A percentile compares a stretch with the other conserved stretches of the same genome.
phyloP scores from a whole-genome alignment of 2,329 filamentous ascomycete species.

The Xylariaceae sp. region DNA sequence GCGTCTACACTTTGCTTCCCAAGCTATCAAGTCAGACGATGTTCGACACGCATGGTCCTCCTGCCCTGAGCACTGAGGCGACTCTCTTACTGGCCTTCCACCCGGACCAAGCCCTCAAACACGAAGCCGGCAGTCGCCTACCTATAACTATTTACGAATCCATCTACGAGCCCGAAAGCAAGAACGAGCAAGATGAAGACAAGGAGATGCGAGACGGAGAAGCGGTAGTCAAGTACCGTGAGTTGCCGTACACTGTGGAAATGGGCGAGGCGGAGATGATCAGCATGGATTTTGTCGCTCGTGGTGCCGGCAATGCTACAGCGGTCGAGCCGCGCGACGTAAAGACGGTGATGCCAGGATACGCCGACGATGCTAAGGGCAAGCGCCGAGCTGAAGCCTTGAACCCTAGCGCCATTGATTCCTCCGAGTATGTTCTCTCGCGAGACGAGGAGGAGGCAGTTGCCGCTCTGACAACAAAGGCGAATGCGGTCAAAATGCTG shows the following conservation, averaged over 20 bases:
- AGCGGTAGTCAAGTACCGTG: slow-evolving; percentile 61
- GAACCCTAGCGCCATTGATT: slow-evolving; percentile 24
- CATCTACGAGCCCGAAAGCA: slow-evolving; percentile 66
- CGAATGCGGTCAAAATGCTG: slow-evolving; percentile 92
- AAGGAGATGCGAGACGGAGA: slow-evolving; percentile 67
- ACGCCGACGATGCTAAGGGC: slow-evolving; percentile 47
- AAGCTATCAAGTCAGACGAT: slow-evolving; percentile 44
- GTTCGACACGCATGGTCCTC: slow-evolving; percentile 61
- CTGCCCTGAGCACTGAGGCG: slow-evolving; percentile 72
- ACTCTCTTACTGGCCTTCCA: slow-evolving; percentile 87
- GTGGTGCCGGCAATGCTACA: slow-evolving; percentile 75
- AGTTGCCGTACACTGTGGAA: slow-evolving; percentile 82
- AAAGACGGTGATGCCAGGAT: slow-evolving; percentile 39
- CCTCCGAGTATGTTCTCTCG: slow-evolving; percentile 44
- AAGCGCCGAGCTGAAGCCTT: slow-evolving; percentile 41
- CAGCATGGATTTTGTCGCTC: slow-evolving; percentile 86
- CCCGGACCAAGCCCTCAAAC: slow-evolving; percentile 51
- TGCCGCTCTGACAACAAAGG: slow-evolving; percentile 70
- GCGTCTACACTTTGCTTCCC: slow-evolving; percentile 82
- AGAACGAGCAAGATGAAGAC: slow-evolving; percentile 51
- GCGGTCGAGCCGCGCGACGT: slow-evolving; percentile 40
- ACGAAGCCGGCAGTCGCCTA: slow-evolving; percentile 68
- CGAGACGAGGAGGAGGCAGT: slow-evolving; percentile 58
- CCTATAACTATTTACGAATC: slow-evolving; percentile 90
- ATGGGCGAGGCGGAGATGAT: slow-evolving; percentile 98